These are phyloP conservation scores for Scorias spongiosa DNA, from an alignment of 2,329 filamentous ascomycete genomes.

Conservation along the genomic window DNA sequence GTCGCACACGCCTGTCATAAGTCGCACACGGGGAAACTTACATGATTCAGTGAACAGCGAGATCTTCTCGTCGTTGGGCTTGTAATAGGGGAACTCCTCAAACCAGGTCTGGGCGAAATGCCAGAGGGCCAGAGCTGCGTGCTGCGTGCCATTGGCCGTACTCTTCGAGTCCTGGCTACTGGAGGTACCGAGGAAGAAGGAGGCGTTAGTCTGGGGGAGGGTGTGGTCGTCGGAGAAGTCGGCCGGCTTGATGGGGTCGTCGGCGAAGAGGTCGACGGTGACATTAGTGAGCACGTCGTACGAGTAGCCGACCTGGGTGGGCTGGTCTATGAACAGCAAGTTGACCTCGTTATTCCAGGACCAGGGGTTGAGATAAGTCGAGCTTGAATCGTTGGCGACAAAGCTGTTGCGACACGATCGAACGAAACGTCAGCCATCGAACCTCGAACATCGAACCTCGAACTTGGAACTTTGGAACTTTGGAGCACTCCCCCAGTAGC, in stretches of 20 bases:
- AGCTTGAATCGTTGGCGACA: conserved; percentile 38
- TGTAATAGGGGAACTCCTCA: conserved; percentile 19
- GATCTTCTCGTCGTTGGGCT: conserved; percentile 34
- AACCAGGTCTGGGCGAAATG: conserved; percentile 45
- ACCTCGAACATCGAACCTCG: no score
- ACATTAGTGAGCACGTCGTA: conserved; percentile 29
- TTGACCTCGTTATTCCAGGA: conserved; percentile 46
- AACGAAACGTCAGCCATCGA: background rate
- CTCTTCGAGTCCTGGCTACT: conserved; percentile 31
- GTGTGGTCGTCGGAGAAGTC: conserved; percentile 27
- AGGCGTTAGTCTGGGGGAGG: conserved; percentile 16
- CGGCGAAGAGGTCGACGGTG: conserved; percentile 9
- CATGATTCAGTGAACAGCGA: conserved; percentile 55
- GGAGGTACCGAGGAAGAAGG: conserved; percentile 40
- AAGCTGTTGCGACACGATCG: conserved; percentile 1
- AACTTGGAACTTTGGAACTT: no score
- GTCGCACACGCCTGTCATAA: no score
- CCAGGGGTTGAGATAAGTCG: conserved; percentile 38
- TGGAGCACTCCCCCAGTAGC: no score
- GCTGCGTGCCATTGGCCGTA: conserved; percentile 17
- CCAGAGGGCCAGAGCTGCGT: conserved; percentile 36
- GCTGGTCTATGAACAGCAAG: conserved; percentile 51
- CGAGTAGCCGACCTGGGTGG: conserved; percentile 40
- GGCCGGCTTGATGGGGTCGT: conserved; percentile 3
- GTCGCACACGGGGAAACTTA: background rate